Evolutionary conservation across 2,329 filamentous ascomycete genomes (phyloP).

Genomic region (Stachybotrys chartarum): DNA sequence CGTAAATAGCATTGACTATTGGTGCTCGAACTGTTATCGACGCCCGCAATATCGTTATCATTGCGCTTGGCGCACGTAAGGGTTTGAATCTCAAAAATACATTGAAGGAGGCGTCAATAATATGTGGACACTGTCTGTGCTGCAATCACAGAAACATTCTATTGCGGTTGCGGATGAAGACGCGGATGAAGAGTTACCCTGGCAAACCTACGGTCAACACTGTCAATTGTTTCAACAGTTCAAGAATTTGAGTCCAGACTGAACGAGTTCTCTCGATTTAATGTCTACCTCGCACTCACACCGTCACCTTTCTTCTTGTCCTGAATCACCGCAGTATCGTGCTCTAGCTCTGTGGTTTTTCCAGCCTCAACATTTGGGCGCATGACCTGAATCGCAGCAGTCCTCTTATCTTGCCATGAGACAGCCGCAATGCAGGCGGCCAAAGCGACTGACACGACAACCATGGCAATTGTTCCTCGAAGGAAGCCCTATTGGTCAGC

Average conservation of each 20-base stretch:
- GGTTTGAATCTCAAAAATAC: conserved; percentile 60
- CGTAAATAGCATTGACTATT: conserved; percentile 14
- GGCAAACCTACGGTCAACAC: conserved; percentile 56
- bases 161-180: conserved; percentile 75
- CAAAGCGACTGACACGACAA: conserved; percentile 10
- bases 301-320: background rate
- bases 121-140: conserved; percentile 70
- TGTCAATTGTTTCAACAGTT: conserved; percentile 32
- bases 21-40: conserved; percentile 27
- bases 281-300: background rate
- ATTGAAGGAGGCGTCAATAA: conserved; percentile 71
- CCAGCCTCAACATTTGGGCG: conserved; percentile 1
- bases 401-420: conserved; percentile 10
- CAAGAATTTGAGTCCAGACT: conserved; percentile 6
- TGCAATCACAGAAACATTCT: conserved; percentile 67
- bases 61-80: conserved; percentile 68
- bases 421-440: conserved; percentile 6
- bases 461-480: conserved; percentile 27
- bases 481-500: conserved; percentile 6
- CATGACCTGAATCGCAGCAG: conserved; percentile 2
- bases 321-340: background rate
- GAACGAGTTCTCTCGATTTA: background rate
- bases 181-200: conserved; percentile 37
- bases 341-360: background rate
- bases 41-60: conserved; percentile 62